These are phyloP conservation scores for Neocucurbitaria cava DNA, from an alignment of 2,329 filamentous ascomycete species.

Conservation along the genomic window DNA sequence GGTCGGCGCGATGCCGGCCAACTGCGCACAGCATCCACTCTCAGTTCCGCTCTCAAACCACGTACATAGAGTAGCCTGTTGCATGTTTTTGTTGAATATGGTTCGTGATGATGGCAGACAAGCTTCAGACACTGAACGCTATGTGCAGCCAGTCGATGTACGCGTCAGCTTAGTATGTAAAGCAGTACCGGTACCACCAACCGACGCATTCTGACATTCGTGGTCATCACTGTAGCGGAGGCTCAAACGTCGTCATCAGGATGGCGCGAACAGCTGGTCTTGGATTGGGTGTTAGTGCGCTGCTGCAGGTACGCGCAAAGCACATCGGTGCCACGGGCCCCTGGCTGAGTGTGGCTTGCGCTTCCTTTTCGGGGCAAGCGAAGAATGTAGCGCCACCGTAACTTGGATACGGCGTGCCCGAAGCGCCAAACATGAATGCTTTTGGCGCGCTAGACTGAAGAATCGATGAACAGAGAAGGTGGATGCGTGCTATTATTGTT, in stretches of 20 bases:
- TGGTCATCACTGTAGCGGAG: background rate
- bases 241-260: slow-evolving; percentile 3
- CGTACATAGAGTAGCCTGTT: slow-evolving; percentile 5
- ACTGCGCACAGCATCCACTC: background rate
- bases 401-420: slow-evolving; percentile 35
- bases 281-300: slow-evolving; percentile 17
- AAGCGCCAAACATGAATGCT: slow-evolving; percentile 16
- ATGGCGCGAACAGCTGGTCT: slow-evolving; percentile 1
- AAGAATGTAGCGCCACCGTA: slow-evolving; percentile 34
- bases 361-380: slow-evolving; percentile 22
- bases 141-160: slow-evolving; percentile 5
- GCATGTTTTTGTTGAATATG: background rate
- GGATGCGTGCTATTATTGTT: background rate
- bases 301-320: slow-evolving; percentile 45
- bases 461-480: background rate
- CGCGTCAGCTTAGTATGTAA: background rate
- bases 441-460: slow-evolving; percentile 3
- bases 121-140: slow-evolving; percentile 15
- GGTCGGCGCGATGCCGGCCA: background rate
- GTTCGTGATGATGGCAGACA: background rate
- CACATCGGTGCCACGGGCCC: slow-evolving; percentile 16
- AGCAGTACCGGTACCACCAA: background rate
- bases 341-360: slow-evolving; percentile 33
- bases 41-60: too few relatives aligned
- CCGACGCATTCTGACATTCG: background rate